These are phyloP conservation scores for Paracamarosporium sp. DNA, from an alignment of 2,329 filamentous ascomycete genomes.

Conservation along the genomic window DNA sequence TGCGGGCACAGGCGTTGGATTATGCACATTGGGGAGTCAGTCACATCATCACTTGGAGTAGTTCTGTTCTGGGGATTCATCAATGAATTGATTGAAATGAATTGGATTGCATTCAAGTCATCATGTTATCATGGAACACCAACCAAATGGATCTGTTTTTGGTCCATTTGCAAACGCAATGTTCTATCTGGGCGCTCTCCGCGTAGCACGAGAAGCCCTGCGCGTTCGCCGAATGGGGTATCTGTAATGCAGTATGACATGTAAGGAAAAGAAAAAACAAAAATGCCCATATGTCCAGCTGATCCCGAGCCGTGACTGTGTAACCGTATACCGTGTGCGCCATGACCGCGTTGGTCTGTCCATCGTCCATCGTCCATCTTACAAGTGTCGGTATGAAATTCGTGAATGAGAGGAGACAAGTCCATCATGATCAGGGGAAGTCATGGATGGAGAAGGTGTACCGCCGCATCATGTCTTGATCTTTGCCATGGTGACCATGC, in stretches of 20 bases:
- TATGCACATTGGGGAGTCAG: not conserved
- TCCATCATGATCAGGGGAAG: too few relatives aligned
- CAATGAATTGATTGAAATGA: constrained; percentile 4
- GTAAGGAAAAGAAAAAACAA: not conserved
- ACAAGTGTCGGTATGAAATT: not conserved
- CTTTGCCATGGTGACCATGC: constrained; percentile 24
- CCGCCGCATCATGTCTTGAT: constrained; percentile 23
- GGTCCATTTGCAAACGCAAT: constrained; percentile 35
- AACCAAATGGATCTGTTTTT: constrained; percentile 31
- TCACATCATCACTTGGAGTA: constrained; percentile 13
- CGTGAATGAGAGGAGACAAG: not conserved
- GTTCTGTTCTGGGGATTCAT: not conserved
- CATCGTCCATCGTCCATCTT: not conserved
- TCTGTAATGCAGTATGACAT: constrained; percentile 19
- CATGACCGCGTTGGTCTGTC: not conserved
- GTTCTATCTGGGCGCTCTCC: constrained; percentile 31
- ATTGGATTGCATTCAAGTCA: not conserved
- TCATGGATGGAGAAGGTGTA: not conserved
- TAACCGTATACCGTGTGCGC: not conserved
- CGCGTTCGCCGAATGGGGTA: constrained; percentile 42
- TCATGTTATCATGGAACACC: not conserved
- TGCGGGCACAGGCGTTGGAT: constrained; percentile 36
- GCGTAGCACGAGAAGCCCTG: constrained; percentile 41
- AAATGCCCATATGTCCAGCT: not conserved
- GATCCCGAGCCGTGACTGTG: not conserved